Evolutionary conservation across 805 yeast genomes (phyloP).

Genomic region (Candida ortonii): DNA sequence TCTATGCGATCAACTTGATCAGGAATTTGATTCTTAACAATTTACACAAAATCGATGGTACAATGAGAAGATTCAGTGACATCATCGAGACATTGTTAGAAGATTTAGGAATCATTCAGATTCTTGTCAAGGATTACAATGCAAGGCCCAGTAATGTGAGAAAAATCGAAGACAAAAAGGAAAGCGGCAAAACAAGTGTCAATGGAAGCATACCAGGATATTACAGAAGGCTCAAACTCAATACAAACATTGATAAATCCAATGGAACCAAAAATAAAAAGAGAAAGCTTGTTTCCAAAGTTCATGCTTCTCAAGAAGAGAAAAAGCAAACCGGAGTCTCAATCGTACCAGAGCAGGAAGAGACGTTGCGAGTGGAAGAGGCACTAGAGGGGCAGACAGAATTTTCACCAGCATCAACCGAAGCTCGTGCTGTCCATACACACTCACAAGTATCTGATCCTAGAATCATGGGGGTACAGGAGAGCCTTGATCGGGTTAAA

Average conservation of each 20-base stretch:
- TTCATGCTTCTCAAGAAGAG: constrained; percentile 6
- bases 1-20: constrained; percentile 34
- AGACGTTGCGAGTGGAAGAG: no score
- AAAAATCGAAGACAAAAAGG: constrained; percentile 29
- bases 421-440: no score
- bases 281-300: constrained; percentile 3
- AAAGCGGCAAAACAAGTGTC: constrained; percentile 33
- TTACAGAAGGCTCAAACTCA: constrained; percentile 24
- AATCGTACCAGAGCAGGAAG: constrained; percentile 1
- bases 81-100: constrained; percentile 40
- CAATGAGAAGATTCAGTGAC: constrained; percentile 42
- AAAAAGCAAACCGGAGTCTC: not conserved
- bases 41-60: constrained; percentile 36
- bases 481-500: not conserved
- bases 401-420: no score
- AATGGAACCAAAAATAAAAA: constrained; percentile 4
- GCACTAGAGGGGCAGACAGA: no score
- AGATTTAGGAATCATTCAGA: constrained; percentile 39
- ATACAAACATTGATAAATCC: constrained; percentile 2
- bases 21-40: constrained; percentile 33
- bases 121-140: constrained; percentile 28
- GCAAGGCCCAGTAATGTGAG: constrained; percentile 31
- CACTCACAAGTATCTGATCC: no score
- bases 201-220: constrained; percentile 32
- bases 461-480: no score